Conservation (phyloP, 495 filamentous ascomycete species). For the Tirmania nivea region DNA sequence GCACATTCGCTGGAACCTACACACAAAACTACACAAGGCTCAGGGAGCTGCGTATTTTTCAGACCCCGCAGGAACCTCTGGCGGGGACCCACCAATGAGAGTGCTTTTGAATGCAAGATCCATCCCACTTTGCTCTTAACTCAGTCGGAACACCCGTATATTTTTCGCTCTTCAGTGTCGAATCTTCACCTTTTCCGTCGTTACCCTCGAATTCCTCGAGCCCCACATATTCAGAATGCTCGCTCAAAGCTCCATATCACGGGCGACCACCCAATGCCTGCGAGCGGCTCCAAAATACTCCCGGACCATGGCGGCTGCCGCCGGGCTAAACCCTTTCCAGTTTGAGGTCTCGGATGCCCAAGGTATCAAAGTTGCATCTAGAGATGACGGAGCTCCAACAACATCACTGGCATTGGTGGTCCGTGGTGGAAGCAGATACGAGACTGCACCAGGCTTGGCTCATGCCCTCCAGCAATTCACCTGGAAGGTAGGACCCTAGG, state of each 20-base stretch:
- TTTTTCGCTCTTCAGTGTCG: conserved; percentile 11
- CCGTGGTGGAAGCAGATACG: conserved; percentile 79
- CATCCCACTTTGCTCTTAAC: background rate
- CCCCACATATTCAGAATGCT: conserved; percentile 22
- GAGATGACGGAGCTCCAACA: conserved; percentile 70
- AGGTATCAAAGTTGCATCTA: conserved; percentile 75
- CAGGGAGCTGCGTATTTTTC: background rate
- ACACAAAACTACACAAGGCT: background rate
- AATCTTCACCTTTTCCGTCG: background rate
- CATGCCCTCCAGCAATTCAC: conserved; percentile 81
- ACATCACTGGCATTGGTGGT: conserved; percentile 76
- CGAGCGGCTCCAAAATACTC: conserved; percentile 31
- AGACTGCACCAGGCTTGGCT: conserved; percentile 69
- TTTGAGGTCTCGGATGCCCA: conserved; percentile 69
- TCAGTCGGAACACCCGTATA: background rate
- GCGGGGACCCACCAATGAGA: background rate
- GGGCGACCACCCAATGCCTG: conserved; percentile 29
- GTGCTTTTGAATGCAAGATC: background rate
- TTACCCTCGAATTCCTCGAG: background rate
- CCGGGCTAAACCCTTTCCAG: conserved; percentile 47
- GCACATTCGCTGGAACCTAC: background rate
- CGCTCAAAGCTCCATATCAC: conserved; percentile 13
- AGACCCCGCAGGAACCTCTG: background rate
- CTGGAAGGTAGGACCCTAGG: conserved; percentile 55
- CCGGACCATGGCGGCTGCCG: conserved; percentile 61